Conservation (phyloP, 2,329 filamentous ascomycete genomes). For the Ophiostoma pallidulum region DNA sequence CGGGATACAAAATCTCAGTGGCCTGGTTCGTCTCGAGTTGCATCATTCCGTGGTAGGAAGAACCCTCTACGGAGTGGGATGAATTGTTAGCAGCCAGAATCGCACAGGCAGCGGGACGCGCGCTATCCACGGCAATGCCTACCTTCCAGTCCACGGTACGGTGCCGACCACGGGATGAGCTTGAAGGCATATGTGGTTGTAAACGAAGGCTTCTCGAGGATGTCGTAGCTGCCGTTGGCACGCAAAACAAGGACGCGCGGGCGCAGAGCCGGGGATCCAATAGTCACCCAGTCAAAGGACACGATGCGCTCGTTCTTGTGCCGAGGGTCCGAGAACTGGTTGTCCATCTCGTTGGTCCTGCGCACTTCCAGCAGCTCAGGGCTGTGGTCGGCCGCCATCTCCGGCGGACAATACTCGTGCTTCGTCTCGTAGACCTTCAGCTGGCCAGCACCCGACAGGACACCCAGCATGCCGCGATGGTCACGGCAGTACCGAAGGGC, state of each 20-base stretch:
- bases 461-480: conserved; percentile 49
- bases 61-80: conserved; percentile 28
- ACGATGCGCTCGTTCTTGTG: conserved; percentile 52
- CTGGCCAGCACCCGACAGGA: conserved; percentile 54
- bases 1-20: conserved; percentile 42
- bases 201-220: conserved; percentile 51
- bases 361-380: conserved; percentile 52
- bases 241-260: conserved; percentile 51
- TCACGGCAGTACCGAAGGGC: conserved; percentile 55
- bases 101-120: too few relatives aligned
- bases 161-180: conserved; percentile 50
- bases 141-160: conserved; percentile 49
- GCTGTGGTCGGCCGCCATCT: conserved; percentile 33
- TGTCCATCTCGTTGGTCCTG: conserved; percentile 53
- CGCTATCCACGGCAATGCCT: conserved; percentile 5
- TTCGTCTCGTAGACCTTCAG: conserved; percentile 51
- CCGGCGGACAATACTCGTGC: conserved; percentile 39
- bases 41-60: conserved; percentile 47
- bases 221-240: conserved; percentile 51
- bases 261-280: conserved; percentile 44
- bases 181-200: conserved; percentile 51
- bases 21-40: conserved; percentile 47
- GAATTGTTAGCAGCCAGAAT: too few relatives aligned
- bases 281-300: conserved; percentile 58
- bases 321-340: conserved; percentile 42